These are phyloP conservation scores for Garcia nutans DNA, from an alignment of 345 rosid species.

Conservation along the genomic window DNA sequence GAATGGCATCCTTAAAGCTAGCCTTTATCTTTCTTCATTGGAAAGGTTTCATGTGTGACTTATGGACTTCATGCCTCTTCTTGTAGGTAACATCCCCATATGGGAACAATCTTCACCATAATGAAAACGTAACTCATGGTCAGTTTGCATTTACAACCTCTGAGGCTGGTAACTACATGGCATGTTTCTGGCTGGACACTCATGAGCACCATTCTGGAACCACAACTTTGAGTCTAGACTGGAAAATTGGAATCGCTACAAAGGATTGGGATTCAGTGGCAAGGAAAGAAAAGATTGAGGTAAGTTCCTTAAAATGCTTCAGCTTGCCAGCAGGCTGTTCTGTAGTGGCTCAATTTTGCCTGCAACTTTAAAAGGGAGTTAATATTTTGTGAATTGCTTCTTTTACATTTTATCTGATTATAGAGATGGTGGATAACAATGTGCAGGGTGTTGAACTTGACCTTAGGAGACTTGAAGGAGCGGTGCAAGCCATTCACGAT, in stretches of 20 bases:
- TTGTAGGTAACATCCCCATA: conserved; percentile 73
- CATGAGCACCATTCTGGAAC: conserved; percentile 32
- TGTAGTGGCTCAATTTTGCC: not conserved
- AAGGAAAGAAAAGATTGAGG: conserved; percentile 89
- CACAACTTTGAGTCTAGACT: conserved; percentile 66
- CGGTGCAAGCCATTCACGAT: conserved; percentile 59
- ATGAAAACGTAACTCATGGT: conserved; percentile 59
- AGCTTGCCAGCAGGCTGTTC: not conserved
- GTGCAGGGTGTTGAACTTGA: conserved; percentile 86
- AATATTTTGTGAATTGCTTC: not conserved
- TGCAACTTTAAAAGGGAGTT: not conserved
- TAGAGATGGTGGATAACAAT: not conserved
- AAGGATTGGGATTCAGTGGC: conserved; percentile 99
- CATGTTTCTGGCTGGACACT: conserved; percentile 69
- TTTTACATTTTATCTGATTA: not conserved
- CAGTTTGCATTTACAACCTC: conserved; percentile 70
- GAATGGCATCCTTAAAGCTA: not conserved
- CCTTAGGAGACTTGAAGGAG: conserved; percentile 68
- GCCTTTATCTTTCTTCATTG: not conserved
- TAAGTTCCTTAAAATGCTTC: conserved; percentile 23
- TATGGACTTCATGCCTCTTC: conserved; percentile 5
- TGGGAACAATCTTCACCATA: conserved; percentile 67
- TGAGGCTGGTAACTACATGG: conserved; percentile 69
- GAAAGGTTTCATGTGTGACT: not conserved
- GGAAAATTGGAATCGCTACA: conserved; percentile 87